These are phyloP conservation scores for Aureoboletus auriporus DNA, from an alignment of 768 basidiomycete species.

Conservation along the genomic window DNA sequence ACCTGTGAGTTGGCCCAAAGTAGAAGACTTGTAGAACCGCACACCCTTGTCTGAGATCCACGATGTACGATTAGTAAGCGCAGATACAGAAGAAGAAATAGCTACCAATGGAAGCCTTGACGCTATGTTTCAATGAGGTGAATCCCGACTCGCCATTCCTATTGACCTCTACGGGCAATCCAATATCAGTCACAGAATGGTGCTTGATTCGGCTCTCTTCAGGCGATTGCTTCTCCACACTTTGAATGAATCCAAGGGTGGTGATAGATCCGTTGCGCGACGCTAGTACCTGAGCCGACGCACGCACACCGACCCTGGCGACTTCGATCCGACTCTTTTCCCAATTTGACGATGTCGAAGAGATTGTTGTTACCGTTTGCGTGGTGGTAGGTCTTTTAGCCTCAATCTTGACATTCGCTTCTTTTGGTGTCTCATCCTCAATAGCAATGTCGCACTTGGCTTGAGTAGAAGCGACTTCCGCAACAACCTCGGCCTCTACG, in stretches of 20 bases:
- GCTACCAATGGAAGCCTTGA: conserved; percentile 73
- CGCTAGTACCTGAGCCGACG: conserved; percentile 26
- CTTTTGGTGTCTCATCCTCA: conserved; percentile 2
- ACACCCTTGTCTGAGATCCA: conserved; percentile 57
- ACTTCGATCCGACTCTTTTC: conserved; percentile 30
- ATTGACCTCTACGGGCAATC: conserved; percentile 22
- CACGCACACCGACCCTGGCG: conserved; percentile 25
- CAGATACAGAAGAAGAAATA: conserved; percentile 5
- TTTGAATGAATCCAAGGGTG: conserved; percentile 11
- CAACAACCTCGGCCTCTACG: conserved; percentile 25
- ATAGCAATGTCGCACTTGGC: conserved; percentile 2
- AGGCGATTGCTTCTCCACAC: conserved; percentile 5
- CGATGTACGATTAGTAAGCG: background rate
- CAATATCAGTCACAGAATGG: conserved; percentile 17
- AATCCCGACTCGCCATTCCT: conserved; percentile 37
- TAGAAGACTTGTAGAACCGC: conserved; percentile 63
- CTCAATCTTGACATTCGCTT: background rate
- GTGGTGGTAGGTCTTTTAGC: conserved; percentile 4
- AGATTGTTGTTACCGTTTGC: conserved; percentile 15
- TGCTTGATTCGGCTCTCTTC: conserved; percentile 6
- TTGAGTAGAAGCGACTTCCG: conserved; percentile 15
- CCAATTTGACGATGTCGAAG: conserved; percentile 17
- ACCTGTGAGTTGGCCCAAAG: conserved; percentile 38
- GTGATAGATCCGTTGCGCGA: conserved; percentile 22
- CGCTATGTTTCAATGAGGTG: conserved; percentile 58